Evolutionary conservation across 2,329 filamentous ascomycete genomes (phyloP).

Genomic region (Fusarium torulosum): DNA sequence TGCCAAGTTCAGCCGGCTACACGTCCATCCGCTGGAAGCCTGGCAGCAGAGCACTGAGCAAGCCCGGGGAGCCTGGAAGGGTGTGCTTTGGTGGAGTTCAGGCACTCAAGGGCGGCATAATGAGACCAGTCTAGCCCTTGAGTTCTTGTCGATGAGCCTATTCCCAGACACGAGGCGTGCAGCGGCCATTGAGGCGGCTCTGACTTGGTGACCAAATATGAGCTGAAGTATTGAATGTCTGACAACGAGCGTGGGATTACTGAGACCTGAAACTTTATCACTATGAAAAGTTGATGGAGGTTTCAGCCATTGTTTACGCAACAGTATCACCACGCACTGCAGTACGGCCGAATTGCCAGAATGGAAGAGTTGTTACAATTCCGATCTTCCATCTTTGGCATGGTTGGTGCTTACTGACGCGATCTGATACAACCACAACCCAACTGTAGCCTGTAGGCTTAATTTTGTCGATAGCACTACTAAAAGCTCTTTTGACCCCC

Average conservation of each 20-base stretch:
- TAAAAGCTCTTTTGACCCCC: conserved; percentile 24
- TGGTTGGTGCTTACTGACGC: conserved; percentile 10
- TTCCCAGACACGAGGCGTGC: conserved; percentile 27
- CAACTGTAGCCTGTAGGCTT: conserved; percentile 28
- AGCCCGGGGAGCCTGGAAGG: conserved; percentile 27
- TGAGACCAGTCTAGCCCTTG: conserved; percentile 32
- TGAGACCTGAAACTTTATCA: conserved; percentile 27
- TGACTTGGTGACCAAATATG: conserved; percentile 23
- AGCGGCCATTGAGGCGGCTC: conserved; percentile 18
- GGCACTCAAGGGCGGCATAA: conserved; percentile 38
- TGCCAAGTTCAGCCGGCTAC: conserved; percentile 34
- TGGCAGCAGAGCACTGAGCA: conserved; percentile 13
- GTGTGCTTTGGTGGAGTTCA: conserved; percentile 31
- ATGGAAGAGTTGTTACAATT: conserved; percentile 15
- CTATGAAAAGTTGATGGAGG: conserved; percentile 27
- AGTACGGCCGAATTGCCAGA: not conserved
- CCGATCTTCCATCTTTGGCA: conserved; percentile 12
- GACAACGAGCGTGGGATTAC: conserved; percentile 21
- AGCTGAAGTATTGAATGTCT: conserved; percentile 27
- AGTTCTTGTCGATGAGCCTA: conserved; percentile 8
- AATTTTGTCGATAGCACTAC: conserved; percentile 30
- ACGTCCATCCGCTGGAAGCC: conserved; percentile 17
- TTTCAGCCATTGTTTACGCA: conserved; percentile 36
- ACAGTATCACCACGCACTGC: conserved; percentile 10
- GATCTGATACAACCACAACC: conserved; percentile 6